phyloP scores from a whole-genome alignment of 768 basidiomycete species.

The Tylopilus cervinicoccineus region DNA sequence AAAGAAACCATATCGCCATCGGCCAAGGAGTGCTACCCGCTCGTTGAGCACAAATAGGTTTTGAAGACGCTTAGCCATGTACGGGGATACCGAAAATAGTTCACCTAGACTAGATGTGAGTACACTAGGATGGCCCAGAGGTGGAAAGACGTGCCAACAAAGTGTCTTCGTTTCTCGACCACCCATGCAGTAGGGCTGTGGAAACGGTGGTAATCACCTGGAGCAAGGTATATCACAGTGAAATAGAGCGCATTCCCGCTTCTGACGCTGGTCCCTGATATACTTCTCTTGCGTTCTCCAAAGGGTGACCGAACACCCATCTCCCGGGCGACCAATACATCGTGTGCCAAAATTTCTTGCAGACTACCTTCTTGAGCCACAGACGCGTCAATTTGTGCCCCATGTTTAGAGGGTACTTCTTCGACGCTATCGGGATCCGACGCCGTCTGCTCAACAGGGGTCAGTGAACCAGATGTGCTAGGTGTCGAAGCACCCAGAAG shows the following conservation, averaged over 20 bases:
- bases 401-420: constrained; percentile 50
- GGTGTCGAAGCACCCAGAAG: constrained; percentile 62
- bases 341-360: constrained; percentile 58
- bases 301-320: constrained; percentile 54
- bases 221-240: constrained; percentile 94
- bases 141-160: constrained; percentile 60
- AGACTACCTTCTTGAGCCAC: constrained; percentile 53
- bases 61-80: constrained; percentile 86
- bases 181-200: constrained; percentile 97
- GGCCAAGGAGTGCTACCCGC: constrained; percentile 89
- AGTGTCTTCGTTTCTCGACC: constrained; percentile 92
- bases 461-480: constrained; percentile 38
- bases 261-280: constrained; percentile 48
- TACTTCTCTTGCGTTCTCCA: constrained; percentile 30
- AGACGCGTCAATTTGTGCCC: constrained; percentile 70
- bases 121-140: not conserved
- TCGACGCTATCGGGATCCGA: constrained; percentile 25
- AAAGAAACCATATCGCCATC: constrained; percentile 96
- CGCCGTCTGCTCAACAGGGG: constrained; percentile 20
- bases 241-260: constrained; percentile 88
- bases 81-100: constrained; percentile 94
- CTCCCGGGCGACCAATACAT: constrained; percentile 66
- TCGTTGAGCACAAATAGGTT: constrained; percentile 98
- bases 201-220: constrained; percentile 98
- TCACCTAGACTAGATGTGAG: constrained; percentile 52